phyloP scores from a whole-genome alignment of 805 yeast genomes.

The Candida sakaeoensis region DNA sequence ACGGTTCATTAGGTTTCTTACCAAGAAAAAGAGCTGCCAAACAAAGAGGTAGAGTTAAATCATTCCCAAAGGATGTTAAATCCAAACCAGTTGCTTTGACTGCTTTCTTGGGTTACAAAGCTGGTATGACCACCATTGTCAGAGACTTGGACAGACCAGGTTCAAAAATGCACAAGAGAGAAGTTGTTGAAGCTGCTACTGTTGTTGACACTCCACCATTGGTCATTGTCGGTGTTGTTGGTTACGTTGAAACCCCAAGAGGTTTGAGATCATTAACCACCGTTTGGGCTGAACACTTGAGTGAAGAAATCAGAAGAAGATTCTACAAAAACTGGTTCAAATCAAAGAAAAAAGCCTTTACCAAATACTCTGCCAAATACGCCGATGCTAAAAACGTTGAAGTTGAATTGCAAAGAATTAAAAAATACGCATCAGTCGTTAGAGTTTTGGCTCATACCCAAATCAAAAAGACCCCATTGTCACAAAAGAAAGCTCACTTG shows the following conservation, averaged over 20 bases:
- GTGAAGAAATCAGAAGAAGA: constrained; percentile 99
- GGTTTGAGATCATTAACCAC: constrained; percentile 99
- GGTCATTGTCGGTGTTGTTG: constrained; percentile 99
- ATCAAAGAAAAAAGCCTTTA: constrained; percentile 99
- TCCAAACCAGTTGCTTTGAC: constrained; percentile 98
- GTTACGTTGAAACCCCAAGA: constrained; percentile 99
- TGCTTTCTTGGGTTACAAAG: constrained; percentile 99
- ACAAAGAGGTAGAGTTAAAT: constrained; percentile 98
- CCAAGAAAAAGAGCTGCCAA: constrained; percentile 99
- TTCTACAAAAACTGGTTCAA: constrained; percentile 99
- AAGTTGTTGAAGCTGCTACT: constrained; percentile 98
- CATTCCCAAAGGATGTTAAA: constrained; percentile 99
- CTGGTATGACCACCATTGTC: constrained; percentile 99
- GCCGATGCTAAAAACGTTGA: constrained; percentile 86
- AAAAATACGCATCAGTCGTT: constrained; percentile 96
- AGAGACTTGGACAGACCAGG: constrained; percentile 99
- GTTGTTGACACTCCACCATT: constrained; percentile 99
- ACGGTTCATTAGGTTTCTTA: constrained; percentile 99
- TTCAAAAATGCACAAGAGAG: constrained; percentile 99
- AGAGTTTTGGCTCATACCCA: constrained; percentile 99
- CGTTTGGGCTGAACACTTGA: constrained; percentile 99
- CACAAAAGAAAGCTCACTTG: constrained; percentile 99
- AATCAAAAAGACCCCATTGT: constrained; percentile 97
- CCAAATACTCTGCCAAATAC: constrained; percentile 99
- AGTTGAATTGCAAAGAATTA: constrained; percentile 97